Base-by-base conservation (phyloP, 2,329 filamentous ascomycete genomes). In the Ilyonectria destructans region DNA sequence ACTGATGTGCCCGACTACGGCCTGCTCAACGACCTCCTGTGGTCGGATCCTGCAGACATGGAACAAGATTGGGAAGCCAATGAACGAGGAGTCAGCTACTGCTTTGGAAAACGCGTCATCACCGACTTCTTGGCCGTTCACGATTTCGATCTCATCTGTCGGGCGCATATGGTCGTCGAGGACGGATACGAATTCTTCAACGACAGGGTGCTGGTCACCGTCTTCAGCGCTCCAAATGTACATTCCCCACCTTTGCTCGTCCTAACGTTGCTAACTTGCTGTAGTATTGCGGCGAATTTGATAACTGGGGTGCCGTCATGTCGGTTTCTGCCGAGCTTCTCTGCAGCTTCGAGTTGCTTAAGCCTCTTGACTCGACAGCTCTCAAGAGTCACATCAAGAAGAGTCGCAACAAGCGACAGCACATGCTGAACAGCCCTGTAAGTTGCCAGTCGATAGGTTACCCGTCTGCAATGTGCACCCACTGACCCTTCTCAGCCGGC, bases 331-430 rank as follows among this genome's bases (percentile, higher is more conserved):
- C 90, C 15, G 96, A 98, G 81, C 84, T 99, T 59, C 89, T 99
- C 1, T 99, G 96, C 84, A 98, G 95, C 80, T 99, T 99, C 78
- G 96, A 99, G 82, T 87, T 99, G 17, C 87, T 99, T 68, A 99
- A 99, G 82, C 96, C 96, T 8, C 88, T 99, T 54, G 96, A 99
- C 82, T 98, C 95, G 13, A 97, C 93, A 76, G 96, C 96, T 37
- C 86, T 99, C 69, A 99, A 99, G 88, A 98, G 92, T 75, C 96
- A 99, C 79, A 99, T 99, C 83, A 99, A 99, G 86, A 98, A 98
- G 85, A 95, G 95, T 69, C 89, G 95, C 69, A 97, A 95, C 83
- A 97, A 97, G 86, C 89, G 96, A 69, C 94, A 97, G 82, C 96
- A 91, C 82, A 97, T 97, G 89, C 88, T 98, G 68, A 98, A 97